Base-by-base conservation (phyloP, 345 rosid genomes). In the Anacardium occidentale region DNA sequence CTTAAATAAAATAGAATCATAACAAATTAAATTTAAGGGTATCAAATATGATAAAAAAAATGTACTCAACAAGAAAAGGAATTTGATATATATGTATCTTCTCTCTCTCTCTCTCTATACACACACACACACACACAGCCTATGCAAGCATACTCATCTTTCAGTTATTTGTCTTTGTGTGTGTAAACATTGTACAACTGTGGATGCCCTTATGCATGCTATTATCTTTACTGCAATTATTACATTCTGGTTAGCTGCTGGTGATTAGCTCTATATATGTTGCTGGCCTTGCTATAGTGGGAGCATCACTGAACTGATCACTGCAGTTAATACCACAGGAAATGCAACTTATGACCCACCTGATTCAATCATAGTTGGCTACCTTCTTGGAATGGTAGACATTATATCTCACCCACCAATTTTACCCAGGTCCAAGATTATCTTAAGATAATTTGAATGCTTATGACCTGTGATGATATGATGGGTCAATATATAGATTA, bases 301-400 rank as follows among this genome's bases (percentile, higher is more conserved):
- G 83, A 12, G 97, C 94, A 54, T 92, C 98, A 40, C 78, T 94
- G 76, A 79, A n/a, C n/a, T n/a, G n/a, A n/a, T n/a, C n/a, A n/a
- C 92, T 76, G 97, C 98, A 10, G 98, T 94, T 70, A 92, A 81
- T 78, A 50, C 64, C 69, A 90, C 98, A 1, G 98, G 97, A 58
- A 94, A 94, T 85, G 82, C 95, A 70, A 92, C 92, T 40, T 94
- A 92, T 78, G 98, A 94, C 85, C 94, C 98, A 53, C 78, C 90
- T 45, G 98, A 98, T 63, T 94, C 98, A 34, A 94, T 94, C 58
- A 67, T 94, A 68, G 93, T 94, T 10, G 98, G 98, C n/a, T 89
- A 88, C 83, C 78, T 94, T 70, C 98, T 94, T 75, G 98, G 98
- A 77, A 87, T 94, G 98, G 98, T 92, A 87, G 50, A 76, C 56